These are phyloP conservation scores for Lecanicillium sp. DNA, from an alignment of 2,329 filamentous ascomycete species.

Conservation along the genomic window DNA sequence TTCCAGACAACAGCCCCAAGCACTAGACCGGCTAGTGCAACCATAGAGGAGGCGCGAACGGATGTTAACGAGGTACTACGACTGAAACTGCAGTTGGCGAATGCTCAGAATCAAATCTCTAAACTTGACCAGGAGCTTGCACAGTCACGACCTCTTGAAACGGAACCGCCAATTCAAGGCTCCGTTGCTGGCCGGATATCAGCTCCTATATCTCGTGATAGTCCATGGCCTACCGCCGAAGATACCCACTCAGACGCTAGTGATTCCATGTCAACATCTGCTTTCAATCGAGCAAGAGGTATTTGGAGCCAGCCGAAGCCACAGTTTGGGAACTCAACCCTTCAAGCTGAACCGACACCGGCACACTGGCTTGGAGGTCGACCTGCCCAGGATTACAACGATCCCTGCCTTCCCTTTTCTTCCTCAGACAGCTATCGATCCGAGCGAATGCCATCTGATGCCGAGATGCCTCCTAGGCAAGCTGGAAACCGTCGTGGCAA, in stretches of 20 bases:
- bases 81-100: slow-evolving; percentile 63
- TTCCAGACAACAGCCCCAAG: slow-evolving; percentile 40
- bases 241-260: slow-evolving; percentile 50
- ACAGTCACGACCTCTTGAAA: slow-evolving; percentile 52
- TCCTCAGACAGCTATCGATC: slow-evolving; percentile 32
- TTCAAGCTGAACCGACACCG: slow-evolving; percentile 28
- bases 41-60: slow-evolving; percentile 31
- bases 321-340: slow-evolving; percentile 24
- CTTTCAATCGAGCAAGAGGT: slow-evolving; percentile 45
- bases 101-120: slow-evolving; percentile 62
- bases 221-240: slow-evolving; percentile 45
- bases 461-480: slow-evolving; percentile 33
- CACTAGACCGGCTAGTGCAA: slow-evolving; percentile 45
- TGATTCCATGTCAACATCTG: slow-evolving; percentile 43
- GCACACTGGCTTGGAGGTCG: slow-evolving; percentile 39
- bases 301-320: slow-evolving; percentile 48
- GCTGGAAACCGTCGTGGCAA: slow-evolving; percentile 33
- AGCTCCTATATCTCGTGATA: slow-evolving; percentile 26
- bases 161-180: slow-evolving; percentile 30
- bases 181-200: slow-evolving; percentile 15
- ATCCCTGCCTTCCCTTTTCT: slow-evolving; percentile 27
- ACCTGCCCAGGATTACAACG: slow-evolving; percentile 30
- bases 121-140: slow-evolving; percentile 65
- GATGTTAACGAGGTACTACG: slow-evolving; percentile 54
- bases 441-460: slow-evolving; percentile 41